These are phyloP conservation scores for Aspergillus floridensis DNA, from an alignment of 2,329 filamentous ascomycete species.

Conservation along the genomic window DNA sequence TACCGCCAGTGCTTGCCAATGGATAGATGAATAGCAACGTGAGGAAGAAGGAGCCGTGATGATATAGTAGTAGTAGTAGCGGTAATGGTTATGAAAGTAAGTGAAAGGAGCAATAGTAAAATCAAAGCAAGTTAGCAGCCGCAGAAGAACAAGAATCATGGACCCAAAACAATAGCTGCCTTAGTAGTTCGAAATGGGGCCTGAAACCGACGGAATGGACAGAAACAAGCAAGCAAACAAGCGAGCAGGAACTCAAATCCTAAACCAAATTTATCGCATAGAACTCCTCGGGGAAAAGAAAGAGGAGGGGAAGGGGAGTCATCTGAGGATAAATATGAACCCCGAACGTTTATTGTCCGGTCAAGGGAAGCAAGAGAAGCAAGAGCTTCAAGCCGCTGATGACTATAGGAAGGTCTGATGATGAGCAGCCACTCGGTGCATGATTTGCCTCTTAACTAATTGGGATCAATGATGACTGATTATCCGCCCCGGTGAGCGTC, in stretches of 20 bases:
- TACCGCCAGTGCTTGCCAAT: not conserved
- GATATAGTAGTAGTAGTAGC: too few relatives aligned
- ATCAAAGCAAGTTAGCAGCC: too few relatives aligned
- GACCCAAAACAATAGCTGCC: not conserved
- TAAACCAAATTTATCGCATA: not conserved
- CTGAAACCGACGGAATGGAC: not conserved
- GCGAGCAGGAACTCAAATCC: not conserved
- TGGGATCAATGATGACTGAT: not conserved
- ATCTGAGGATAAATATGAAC: not conserved
- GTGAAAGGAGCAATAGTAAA: not conserved
- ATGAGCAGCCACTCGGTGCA: not conserved
- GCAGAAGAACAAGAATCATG: not conserved
- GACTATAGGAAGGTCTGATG: slow-evolving; percentile 1
- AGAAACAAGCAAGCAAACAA: not conserved
- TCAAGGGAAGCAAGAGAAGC: not conserved
- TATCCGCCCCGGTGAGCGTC: slow-evolving; percentile 3
- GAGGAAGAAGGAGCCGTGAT: not conserved
- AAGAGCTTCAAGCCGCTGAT: not conserved
- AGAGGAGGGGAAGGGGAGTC: not conserved
- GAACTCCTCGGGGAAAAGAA: not conserved
- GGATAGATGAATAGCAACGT: not conserved
- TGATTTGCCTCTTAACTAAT: slow-evolving; percentile 1
- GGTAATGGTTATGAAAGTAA: not conserved
- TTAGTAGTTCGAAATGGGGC: not conserved
- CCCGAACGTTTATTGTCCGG: not conserved